Evolutionary conservation across 2,329 filamentous ascomycete genomes (phyloP).

Genomic region (Bipolaris gigantea): DNA sequence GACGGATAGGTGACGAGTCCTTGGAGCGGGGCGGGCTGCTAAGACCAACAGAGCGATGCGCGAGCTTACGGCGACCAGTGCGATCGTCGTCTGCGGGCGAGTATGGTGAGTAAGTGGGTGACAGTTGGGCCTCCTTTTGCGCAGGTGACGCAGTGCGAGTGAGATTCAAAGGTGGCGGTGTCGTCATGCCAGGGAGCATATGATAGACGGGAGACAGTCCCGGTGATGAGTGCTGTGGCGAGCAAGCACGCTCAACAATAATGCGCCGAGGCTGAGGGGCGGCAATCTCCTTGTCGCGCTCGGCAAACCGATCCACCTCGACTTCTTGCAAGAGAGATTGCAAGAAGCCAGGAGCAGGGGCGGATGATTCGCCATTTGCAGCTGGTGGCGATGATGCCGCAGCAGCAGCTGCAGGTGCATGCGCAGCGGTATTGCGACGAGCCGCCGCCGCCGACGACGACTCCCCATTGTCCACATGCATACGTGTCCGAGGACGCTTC

Average conservation of each 20-base stretch:
- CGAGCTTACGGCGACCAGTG: conserved; percentile 31
- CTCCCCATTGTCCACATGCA: conserved; percentile 59
- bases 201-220: conserved; percentile 68
- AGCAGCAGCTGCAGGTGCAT: conserved; percentile 13
- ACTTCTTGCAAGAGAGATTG: conserved; percentile 88
- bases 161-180: conserved; percentile 64
- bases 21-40: conserved; percentile 54
- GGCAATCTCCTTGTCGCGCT: conserved; percentile 42
- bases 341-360: conserved; percentile 72
- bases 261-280: conserved; percentile 46
- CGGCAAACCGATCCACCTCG: conserved; percentile 55
- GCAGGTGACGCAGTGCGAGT: conserved; percentile 65
- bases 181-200: conserved; percentile 70
- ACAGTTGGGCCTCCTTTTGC: conserved; percentile 55
- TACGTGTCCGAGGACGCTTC: conserved; percentile 81
- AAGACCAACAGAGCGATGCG: conserved; percentile 36
- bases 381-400: conserved; percentile 24
- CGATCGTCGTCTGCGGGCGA: conserved; percentile 53
- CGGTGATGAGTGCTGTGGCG: conserved; percentile 62
- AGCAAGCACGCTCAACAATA: conserved; percentile 45
- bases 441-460: conserved; percentile 38
- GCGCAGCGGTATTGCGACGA: conserved; percentile 33
- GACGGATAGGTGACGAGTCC: conserved; percentile 69
- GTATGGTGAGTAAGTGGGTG: conserved; percentile 72
- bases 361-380: conserved; percentile 24